Evolutionary conservation across 176 grass and related monocot genomes (phyloP).

Genomic region (Paspalum vaginatum): DNA sequence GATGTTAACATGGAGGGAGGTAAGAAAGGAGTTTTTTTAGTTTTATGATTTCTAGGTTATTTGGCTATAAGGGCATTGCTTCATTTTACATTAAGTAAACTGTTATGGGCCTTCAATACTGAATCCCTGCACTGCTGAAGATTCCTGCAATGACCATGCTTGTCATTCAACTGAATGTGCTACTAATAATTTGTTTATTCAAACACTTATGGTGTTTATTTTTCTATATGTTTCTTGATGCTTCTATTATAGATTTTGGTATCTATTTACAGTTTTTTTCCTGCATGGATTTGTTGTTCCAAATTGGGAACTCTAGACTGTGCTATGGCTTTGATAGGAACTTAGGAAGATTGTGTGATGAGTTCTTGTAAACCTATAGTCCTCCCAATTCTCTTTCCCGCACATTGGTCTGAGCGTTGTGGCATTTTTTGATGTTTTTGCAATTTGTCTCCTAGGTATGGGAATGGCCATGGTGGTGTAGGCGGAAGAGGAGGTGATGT

Average conservation of each 20-base stretch:
- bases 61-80: conserved; percentile 4
- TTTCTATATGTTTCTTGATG: background rate
- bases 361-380: background rate
- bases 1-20: background rate
- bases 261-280: background rate
- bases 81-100: background rate
- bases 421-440: conserved; percentile 5
- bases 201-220: background rate
- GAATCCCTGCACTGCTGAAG: background rate
- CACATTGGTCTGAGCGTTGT: background rate
- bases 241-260: background rate
- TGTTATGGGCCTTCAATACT: background rate
- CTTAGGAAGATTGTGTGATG: background rate
- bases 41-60: background rate
- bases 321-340: background rate
- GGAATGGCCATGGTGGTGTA: conserved; percentile 57
- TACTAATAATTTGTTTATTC: conserved; percentile 1
- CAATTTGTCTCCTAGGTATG: conserved; percentile 39
- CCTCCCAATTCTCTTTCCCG: background rate
- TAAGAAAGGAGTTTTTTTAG: background rate
- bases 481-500: conserved; percentile 71
- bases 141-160: conserved; percentile 8
- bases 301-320: background rate
- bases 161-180: conserved; percentile 3
- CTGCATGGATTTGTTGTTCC: background rate